These are phyloP conservation scores for Annona squamosa DNA, from an alignment of 164 flowering plant species.

Conservation along the genomic window DNA sequence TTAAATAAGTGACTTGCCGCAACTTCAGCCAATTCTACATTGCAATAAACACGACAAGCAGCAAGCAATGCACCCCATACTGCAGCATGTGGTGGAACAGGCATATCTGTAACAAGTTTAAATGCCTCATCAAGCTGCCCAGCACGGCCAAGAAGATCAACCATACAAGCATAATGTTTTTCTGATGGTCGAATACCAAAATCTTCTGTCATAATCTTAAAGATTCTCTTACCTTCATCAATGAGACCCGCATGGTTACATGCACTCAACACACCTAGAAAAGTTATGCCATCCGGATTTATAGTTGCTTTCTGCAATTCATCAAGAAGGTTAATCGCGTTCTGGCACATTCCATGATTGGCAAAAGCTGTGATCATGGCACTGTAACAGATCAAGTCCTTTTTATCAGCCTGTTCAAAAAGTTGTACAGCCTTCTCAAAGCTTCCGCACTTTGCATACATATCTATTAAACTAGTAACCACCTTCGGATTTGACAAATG, in stretches of 20 bases:
- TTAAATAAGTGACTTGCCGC: conserved; percentile 31
- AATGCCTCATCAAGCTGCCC: conserved; percentile 32
- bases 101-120: conserved; percentile 25
- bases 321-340: conserved; percentile 29
- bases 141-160: conserved; percentile 40
- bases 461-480: conserved; percentile 31
- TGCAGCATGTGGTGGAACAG: conserved; percentile 24
- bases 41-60: conserved; percentile 30
- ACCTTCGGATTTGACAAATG: conserved; percentile 16
- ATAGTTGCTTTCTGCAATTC: conserved; percentile 24
- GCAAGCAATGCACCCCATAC: conserved; percentile 40
- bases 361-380: conserved; percentile 42
- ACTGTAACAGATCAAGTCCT: conserved; percentile 33
- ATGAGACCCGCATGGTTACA: conserved; percentile 43
- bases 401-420: conserved; percentile 19
- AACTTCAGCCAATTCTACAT: conserved; percentile 31
- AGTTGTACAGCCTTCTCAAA: conserved; percentile 27
- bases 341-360: conserved; percentile 28
- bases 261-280: conserved; percentile 34
- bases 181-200: conserved; percentile 28
- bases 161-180: conserved; percentile 33
- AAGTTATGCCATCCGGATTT: conserved; percentile 33
- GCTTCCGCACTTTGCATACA: conserved; percentile 37
- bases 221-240: conserved; percentile 28
- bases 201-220: conserved; percentile 29